Base-by-base conservation (phyloP, 352 stramenopile species). In the Phytophthora sp. region DNA sequence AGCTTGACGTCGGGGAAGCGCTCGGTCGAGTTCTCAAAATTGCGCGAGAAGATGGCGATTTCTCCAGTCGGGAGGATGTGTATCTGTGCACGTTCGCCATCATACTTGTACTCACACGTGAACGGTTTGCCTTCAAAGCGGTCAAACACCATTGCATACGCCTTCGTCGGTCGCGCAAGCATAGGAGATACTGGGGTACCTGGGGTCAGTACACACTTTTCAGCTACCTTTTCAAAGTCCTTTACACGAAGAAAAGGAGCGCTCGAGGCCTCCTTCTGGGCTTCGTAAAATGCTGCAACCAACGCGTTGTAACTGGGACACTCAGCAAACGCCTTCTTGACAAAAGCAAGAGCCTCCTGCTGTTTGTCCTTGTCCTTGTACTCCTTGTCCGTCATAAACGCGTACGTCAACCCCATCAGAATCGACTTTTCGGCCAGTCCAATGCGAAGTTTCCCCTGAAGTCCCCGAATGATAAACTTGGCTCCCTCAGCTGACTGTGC, bases 101-200 rank as follows among this genome's bases (percentile, higher is more conserved):
- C 98, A 76, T 99, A 99, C 80, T 99, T 99, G 90, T 98, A 99
- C 76, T 99, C 98, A 71, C 96, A 99, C 4, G 97, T 99, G 74
- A 99, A 99, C 30, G 86, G 79, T 71, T 93, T 87, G 26, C 94
- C 96, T 69, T 98, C 86, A 52, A 99, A 95, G 7, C 98, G 91
- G 57, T 99, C 97, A 41, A 99, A 91, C 9, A 99, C 97, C 83
- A 99, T 98, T 20, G 89, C 87, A 53, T 94, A 93, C 31, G 89
- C 86, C 70, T 99, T 99, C 1, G 95, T 98, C 0, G 98, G 97
- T 54, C 99, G 98, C 35, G 98, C 98, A 6, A 99, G 83, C 98
- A 99, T 99, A 7, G 98, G 98, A 27, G 93, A 95, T 27, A 99
- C 96, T 0, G 98, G 98, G 38, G 98, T 97, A n/a, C 97, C 97